Conservation (phyloP, 352 stramenopile species). For the Phytophthora lateralis region DNA sequence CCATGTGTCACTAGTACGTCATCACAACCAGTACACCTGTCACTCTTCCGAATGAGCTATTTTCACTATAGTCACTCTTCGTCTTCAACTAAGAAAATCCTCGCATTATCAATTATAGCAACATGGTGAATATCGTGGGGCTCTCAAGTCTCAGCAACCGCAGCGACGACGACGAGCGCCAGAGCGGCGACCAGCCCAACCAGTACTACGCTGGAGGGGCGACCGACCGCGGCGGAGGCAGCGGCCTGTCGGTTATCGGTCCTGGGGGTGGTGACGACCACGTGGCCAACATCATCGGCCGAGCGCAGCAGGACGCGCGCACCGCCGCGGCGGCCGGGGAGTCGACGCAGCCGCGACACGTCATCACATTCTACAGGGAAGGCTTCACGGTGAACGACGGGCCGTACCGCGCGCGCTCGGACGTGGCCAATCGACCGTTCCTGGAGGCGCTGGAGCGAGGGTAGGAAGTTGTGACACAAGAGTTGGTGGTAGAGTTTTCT, state of each 20-base stretch:
- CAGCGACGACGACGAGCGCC: conserved; percentile 41
- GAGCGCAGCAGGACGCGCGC: conserved; percentile 72
- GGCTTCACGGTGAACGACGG: conserved; percentile 87
- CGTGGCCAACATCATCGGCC: conserved; percentile 85
- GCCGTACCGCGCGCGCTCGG: conserved; percentile 69
- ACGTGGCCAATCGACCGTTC: conserved; percentile 77
- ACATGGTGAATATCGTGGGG: conserved; percentile 84
- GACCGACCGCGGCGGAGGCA: conserved; percentile 72
- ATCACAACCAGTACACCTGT: conserved; percentile 1
- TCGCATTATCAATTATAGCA: not conserved
- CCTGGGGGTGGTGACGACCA: conserved; percentile 55
- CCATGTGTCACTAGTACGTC: conserved; percentile 1
- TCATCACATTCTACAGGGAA: conserved; percentile 88
- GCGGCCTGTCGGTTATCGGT: conserved; percentile 75
- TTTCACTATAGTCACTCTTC: conserved; percentile 13
- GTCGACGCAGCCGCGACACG: conserved; percentile 45
- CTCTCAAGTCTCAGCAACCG: conserved; percentile 71
- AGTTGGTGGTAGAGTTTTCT: not conserved
- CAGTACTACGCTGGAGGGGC: conserved; percentile 80
- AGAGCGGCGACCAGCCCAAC: conserved; percentile 45
- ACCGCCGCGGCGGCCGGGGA: conserved; percentile 28
- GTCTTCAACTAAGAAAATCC: not conserved
- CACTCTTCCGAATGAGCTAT: conserved; percentile 10
- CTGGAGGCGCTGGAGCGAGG: conserved; percentile 81
- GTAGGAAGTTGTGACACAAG: conserved; percentile 9